Evolutionary conservation across 2,329 filamentous ascomycete genomes (phyloP).

Genomic region (Ophiosphaerella herpotricha): DNA sequence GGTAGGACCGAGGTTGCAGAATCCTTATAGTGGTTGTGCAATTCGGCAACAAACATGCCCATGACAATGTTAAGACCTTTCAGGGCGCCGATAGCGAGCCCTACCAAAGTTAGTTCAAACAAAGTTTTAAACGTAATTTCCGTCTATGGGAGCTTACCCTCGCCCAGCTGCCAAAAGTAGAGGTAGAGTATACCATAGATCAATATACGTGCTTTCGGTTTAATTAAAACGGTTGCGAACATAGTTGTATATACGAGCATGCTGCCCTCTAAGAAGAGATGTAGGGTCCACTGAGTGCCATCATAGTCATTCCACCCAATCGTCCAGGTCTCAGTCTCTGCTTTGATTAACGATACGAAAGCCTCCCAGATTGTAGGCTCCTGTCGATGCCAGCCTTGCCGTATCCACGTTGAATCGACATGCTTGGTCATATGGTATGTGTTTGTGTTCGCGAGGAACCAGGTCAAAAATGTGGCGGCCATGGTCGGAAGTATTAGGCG

Average conservation of each 20-base stretch:
- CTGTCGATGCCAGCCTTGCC: conserved; percentile 45
- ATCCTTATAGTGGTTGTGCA: conserved; percentile 58
- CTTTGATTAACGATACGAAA: conserved; percentile 36
- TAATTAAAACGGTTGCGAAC: conserved; percentile 47
- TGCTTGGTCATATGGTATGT: conserved; percentile 60
- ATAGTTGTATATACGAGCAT: conserved; percentile 51
- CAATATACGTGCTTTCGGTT: conserved; percentile 42
- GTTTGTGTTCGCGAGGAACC: conserved; percentile 61
- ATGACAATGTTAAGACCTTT: conserved; percentile 63
- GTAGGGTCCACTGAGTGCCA: conserved; percentile 51
- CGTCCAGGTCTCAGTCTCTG: conserved; percentile 45
- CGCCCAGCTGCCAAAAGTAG: conserved; percentile 46
- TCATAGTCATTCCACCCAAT: conserved; percentile 49
- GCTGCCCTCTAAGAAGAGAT: conserved; percentile 49
- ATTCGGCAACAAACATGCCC: conserved; percentile 65
- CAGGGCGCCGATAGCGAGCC: conserved; percentile 39
- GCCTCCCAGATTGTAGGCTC: conserved; percentile 39
- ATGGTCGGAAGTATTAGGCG: conserved; percentile 63
- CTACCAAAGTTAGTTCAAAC: conserved; percentile 27
- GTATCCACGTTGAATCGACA: conserved; percentile 65
- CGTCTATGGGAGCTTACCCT: conserved; percentile 28
- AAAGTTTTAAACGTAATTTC: not conserved
- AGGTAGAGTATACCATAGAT: conserved; percentile 46
- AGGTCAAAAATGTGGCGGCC: conserved; percentile 60
- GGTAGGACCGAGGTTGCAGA: conserved; percentile 54